Evolutionary conservation across 305 asterid genomes (phyloP), one percentile per base, ranked within the genome.

Genomic region (Lippia alba): DNA sequence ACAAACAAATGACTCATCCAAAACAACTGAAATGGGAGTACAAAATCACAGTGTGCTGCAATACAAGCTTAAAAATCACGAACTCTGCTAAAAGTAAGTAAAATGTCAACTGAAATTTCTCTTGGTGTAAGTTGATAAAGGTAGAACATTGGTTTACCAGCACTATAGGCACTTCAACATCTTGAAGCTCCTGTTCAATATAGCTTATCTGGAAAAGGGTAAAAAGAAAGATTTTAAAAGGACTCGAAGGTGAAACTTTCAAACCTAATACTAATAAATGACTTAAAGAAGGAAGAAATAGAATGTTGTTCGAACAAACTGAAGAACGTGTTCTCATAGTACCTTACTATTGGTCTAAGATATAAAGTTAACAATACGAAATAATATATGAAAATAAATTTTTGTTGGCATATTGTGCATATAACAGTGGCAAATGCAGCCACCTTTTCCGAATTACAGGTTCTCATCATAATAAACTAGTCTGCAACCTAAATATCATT

Each of bases 101-200:
- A 24, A 24, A 24, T 24, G 30, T 24, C 30, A 24, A 24, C 30
- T 24, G 30, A 24, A 24, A 24, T 24, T 24, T 24, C 17, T 61
- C 30, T 24, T 24, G 30, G 3, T 24, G 30, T 24, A 24, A 24
- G 30, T 24, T 24, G 30, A 24, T 24, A 24, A 24, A 1, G 30
- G 30, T 24, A 24, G 30, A 55, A 67, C 54, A 64, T 19, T 41
- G 62, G 62, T 45, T 70, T 87, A 94, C 99, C 91, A 94, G 85
- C 66, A 87, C 54, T 64, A 91, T 72, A 30, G 97, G 99, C 16
- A 81, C 79, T 75, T 82, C 81, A 65, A 57, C 80, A 50, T 85
- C 86, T 66, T 72, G 82, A 72, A 88, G 82, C 70, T 89, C 93
- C 61, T 83, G 93, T 78, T 91, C 88, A 39, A 94, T 67, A 78